Evolutionary conservation across 176 grass and related monocot genomes (phyloP), one percentile per base, ranked within the genome.

Genomic region (Aegilops tauschii): DNA sequence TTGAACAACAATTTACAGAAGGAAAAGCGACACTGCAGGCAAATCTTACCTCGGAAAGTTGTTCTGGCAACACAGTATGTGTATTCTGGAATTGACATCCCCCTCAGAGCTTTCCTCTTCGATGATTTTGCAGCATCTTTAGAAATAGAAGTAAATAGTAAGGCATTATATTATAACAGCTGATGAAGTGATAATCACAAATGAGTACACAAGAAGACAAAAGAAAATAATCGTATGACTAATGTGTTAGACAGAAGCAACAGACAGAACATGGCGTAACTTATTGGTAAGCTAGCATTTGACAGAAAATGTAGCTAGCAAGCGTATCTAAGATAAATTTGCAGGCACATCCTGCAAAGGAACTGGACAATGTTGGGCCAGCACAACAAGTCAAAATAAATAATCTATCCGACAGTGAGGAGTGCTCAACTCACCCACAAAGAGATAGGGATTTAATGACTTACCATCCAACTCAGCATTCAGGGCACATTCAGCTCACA

Each of bases 71-170:
- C 97, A 87, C 92, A 87, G 56, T 79, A 92, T 67, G 90, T 82
- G 79, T 90, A 96, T 34, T 94, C 76, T 77, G 85, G 68, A 81
- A 74, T 84, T 49, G 94, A 68, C 89, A 99, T 92, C 21, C 89
- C 90, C 69, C 92, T 96, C 52, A 9, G 56, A 75, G 90, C 87
- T 91, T 99, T 99, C 66, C 97, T 84, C 78, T 86, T 93, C 32
- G 94, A 89, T 88, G 93, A 96, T 91, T 86, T 94, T 75, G 97
- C 86, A 90, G 94, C 88, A 72, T 99, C 97, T 99, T 80, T 73
- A 76, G 79, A 84, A 67, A 30, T 59, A 59, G 1, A 86, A 69
- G 63, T 29, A 81, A 58, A 73, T 58, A 4, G 54, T 40, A 79
- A 73, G 28, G 49, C 49, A 80, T 75, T 70, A 63, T 84, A 70